These are phyloP conservation scores for Penicillium cinerascens DNA, from an alignment of 495 filamentous ascomycete species.

Conservation along the genomic window DNA sequence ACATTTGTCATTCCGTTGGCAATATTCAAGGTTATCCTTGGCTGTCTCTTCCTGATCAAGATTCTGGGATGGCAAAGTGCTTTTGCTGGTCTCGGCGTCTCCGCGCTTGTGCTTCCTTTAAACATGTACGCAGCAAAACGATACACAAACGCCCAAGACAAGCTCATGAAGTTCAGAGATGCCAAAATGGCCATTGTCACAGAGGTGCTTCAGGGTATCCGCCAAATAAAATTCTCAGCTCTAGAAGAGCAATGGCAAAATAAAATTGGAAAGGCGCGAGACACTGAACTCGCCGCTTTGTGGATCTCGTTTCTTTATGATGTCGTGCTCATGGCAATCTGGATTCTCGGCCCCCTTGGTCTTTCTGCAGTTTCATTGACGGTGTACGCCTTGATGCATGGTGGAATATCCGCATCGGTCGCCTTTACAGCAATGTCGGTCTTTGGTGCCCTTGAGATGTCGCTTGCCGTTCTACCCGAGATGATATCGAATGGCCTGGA, in stretches of 20 bases:
- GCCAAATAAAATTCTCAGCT: constrained; percentile 87
- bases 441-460: constrained; percentile 67
- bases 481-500: constrained; percentile 66
- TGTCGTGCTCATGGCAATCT: constrained; percentile 52
- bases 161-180: constrained; percentile 76
- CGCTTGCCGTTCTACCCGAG: constrained; percentile 68
- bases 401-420: constrained; percentile 64
- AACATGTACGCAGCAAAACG: constrained; percentile 67
- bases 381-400: constrained; percentile 61
- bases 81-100: constrained; percentile 62
- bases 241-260: constrained; percentile 76
- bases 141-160: constrained; percentile 63
- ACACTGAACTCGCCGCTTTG: constrained; percentile 60
- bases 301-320: constrained; percentile 66
- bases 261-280: constrained; percentile 63
- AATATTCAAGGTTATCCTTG: constrained; percentile 59
- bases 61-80: constrained; percentile 73
- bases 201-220: constrained; percentile 77
- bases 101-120: constrained; percentile 61
- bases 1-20: constrained; percentile 59
- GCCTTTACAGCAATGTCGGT: constrained; percentile 79
- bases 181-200: constrained; percentile 74
- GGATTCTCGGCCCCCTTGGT: constrained; percentile 72
- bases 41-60: constrained; percentile 59
- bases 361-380: constrained; percentile 69